These are phyloP conservation scores for Hyaloscypha finlandica DNA, from an alignment of 495 filamentous ascomycete genomes.

Conservation along the genomic window DNA sequence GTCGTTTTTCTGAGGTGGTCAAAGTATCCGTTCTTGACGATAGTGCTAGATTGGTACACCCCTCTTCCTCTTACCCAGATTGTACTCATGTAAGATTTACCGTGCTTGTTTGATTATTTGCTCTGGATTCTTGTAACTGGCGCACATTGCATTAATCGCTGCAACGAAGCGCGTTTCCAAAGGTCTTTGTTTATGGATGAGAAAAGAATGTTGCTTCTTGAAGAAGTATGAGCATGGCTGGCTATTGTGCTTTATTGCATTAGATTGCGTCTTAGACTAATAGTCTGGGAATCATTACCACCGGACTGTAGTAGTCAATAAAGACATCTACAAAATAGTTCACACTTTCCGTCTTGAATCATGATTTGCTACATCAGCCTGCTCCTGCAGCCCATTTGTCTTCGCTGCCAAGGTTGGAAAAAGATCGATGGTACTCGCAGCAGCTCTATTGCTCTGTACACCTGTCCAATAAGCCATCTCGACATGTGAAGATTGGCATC, in stretches of 20 bases:
- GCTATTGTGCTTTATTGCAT: neutral
- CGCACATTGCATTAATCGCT: neutral
- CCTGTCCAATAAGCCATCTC: too few relatives aligned
- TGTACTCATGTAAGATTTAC: neutral
- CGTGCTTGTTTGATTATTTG: neutral
- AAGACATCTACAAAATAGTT: neutral
- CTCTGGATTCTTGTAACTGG: neutral
- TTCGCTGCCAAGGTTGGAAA: too few relatives aligned
- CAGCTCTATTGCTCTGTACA: too few relatives aligned
- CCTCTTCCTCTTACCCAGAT: slow-evolving; percentile 1
- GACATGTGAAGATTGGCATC: too few relatives aligned
- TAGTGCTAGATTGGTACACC: neutral
- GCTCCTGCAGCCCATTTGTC: neutral
- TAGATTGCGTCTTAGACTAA: slow-evolving; percentile 1
- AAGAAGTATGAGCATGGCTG: neutral
- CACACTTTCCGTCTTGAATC: neutral
- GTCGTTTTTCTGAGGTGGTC: slow-evolving; percentile 39
- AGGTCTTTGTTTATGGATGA: neutral
- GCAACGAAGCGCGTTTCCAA: neutral
- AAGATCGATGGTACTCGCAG: too few relatives aligned
- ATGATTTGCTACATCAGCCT: neutral
- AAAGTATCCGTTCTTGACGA: neutral
- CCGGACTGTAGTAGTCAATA: neutral
- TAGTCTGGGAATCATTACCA: neutral
- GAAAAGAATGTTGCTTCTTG: neutral